Evolutionary conservation across 345 rosid genomes (phyloP), one percentile per base, ranked within the genome.

Genomic region (Kandelia obovata): DNA sequence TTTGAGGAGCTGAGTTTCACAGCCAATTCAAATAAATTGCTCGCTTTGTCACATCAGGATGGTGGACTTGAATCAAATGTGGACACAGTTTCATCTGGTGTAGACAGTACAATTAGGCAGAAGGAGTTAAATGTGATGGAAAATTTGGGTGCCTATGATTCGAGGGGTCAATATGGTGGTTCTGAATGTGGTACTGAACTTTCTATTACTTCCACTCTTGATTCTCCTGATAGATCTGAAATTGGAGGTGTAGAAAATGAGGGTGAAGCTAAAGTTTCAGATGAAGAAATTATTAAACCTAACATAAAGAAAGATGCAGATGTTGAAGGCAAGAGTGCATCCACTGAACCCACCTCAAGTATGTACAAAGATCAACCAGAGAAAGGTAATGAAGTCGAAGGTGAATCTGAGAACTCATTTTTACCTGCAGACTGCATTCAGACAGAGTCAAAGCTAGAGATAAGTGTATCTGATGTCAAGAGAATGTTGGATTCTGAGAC

Each of bases 171-270:
- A 65, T 68, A 74, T 56, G 81, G 82, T 74, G 88, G 84, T 39
- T 93, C 98, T 64, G 98, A 94, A 71, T 87, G 98, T 69, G 93
- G 96, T 66, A 87, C 96, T 3, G 96, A 92, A 72, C 93, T 95
- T 52, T 91, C 97, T 71, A 83, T 95, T 68, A 78, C 96, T 63
- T 91, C 96, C 34, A 88, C 97, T 39, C 96, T 95, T 53, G 99
- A 90, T 75, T 87, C 96, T 73, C 89, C 96, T 31, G 92, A 90
- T 74, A 73, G 58, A 76, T 86, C 78, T 35, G 96, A 94, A 72
- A 75, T 30, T 76, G 92, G 85, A 71, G 66, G 73, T 32, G 53
- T 53, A 39, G 88, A 86, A 17, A 23, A 68, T 35, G 83, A 75
- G 77, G 76, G 72, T 66, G 84, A 72, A 66, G 62, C 79, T 25